Evolutionary conservation across 2,329 filamentous ascomycete species (phyloP), one percentile per base, ranked within the genome.

Genomic region (Alternaria infectoria): DNA sequence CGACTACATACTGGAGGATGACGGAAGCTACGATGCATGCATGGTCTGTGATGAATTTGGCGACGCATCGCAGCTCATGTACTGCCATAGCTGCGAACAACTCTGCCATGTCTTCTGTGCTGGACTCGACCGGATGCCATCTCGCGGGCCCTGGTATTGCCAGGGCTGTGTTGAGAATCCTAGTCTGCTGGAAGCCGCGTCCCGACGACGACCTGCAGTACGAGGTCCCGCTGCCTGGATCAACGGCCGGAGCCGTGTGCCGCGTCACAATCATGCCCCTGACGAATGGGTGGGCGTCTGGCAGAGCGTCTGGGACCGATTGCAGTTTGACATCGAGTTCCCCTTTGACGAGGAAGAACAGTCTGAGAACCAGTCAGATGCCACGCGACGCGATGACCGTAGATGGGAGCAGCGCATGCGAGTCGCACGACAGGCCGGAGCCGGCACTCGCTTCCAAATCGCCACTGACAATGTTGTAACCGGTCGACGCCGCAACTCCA

Each of bases 61-160:
- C 69, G 89, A 95, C 71, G 91, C 96, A 79, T 91, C 96, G 68
- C 86, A 93, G 17, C 87, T 97, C 56, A 89, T 98, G 69, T 88
- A 97, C 64, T 99, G 96, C 82, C 93, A 97, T 79, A 90, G 89
- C 74, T 99, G 96, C 83, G 91, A 97, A 83, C 90, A 90, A 32
- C 88, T 92, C 46, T 97, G 95, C 74, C 96, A 99, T 80, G 93
- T 93, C 51, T 92, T 96, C 79, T 99, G 96, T 80, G 88, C 97
- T 65, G 94, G 92, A 32, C 86, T 97, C 54, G 90, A 94, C 64
- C 83, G 85, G 57, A 88, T 97, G 59, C 93, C 94, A 21, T 82
- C 86, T 21, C 72, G 77, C 28, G 92, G 91, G 26, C 85, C 90
- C 68, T 99, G 95, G 94, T 97, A 95, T 79, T 99, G 96, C 83